Evolutionary conservation across 2,329 filamentous ascomycete genomes (phyloP).

Genomic region (Aotearoamyces nothofagi): DNA sequence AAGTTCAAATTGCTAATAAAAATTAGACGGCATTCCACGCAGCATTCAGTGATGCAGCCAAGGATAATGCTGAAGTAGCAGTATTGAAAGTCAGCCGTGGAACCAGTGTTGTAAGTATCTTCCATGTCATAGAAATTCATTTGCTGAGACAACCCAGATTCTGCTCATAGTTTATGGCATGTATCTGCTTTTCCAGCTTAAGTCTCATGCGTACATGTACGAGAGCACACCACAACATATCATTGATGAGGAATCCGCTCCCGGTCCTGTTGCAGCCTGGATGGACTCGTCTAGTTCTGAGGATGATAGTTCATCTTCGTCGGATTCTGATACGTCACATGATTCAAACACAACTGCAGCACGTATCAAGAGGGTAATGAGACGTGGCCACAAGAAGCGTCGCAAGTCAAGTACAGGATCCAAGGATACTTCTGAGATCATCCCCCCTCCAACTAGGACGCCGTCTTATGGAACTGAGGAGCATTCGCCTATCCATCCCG

Average conservation of each 20-base stretch:
- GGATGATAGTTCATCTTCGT: constrained; percentile 50
- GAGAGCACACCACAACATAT: constrained; percentile 84
- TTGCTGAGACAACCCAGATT: constrained; percentile 30
- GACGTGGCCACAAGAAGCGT: constrained; percentile 38
- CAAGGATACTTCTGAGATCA: constrained; percentile 35
- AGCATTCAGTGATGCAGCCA: constrained; percentile 43
- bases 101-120: constrained; percentile 58
- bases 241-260: constrained; percentile 81
- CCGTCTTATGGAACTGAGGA: constrained; percentile 23
- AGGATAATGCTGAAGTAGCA: constrained; percentile 52
- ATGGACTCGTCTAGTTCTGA: constrained; percentile 54
- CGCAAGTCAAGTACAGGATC: constrained; percentile 67
- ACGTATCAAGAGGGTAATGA: constrained; percentile 62
- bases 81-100: constrained; percentile 79
- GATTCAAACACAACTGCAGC: constrained; percentile 60
- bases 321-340: constrained; percentile 54
- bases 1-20: neutral
- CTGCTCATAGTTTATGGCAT: constrained; percentile 68
- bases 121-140: constrained; percentile 2
- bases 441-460: constrained; percentile 24
- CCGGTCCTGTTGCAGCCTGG: constrained; percentile 69
- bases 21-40: constrained; percentile 75
- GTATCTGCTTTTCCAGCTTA: constrained; percentile 81
- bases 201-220: constrained; percentile 84
- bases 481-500: constrained; percentile 2